phyloP scores from a whole-genome alignment of 2,329 filamentous ascomycete species.

The Colletotrichum orchidophilum region DNA sequence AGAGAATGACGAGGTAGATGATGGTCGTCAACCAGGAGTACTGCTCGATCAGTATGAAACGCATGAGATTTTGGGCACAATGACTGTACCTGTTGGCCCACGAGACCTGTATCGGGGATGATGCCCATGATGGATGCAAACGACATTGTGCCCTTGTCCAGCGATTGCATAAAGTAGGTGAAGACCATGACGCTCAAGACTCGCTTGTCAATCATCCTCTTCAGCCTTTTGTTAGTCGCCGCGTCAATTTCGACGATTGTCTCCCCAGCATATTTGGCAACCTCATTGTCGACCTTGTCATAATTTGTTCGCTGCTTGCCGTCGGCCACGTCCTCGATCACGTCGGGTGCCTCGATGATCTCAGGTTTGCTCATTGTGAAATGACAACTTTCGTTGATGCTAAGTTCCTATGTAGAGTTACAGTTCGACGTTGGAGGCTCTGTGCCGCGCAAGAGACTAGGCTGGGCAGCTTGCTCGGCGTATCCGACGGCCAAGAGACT shows the following conservation, averaged over 20 bases:
- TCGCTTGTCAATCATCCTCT: slow-evolving; percentile 59
- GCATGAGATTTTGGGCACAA: neutral
- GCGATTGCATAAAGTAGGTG: slow-evolving; percentile 55
- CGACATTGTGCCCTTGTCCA: slow-evolving; percentile 42
- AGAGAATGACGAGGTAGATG: slow-evolving; percentile 52
- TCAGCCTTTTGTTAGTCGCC: slow-evolving; percentile 57
- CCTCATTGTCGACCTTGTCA: slow-evolving; percentile 21
- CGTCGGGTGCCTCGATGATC: neutral
- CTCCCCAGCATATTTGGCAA: slow-evolving; percentile 23
- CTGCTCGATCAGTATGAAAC: slow-evolving; percentile 32
- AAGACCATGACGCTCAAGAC: slow-evolving; percentile 60
- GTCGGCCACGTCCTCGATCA: slow-evolving; percentile 3
- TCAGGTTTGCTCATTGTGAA: slow-evolving; percentile 3
- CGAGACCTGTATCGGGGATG: slow-evolving; percentile 41
- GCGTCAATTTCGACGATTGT: slow-evolving; percentile 54
- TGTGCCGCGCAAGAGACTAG: neutral
- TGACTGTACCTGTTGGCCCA: slow-evolving; percentile 39
- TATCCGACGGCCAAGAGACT: neutral
- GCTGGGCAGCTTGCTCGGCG: neutral
- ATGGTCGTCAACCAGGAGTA: slow-evolving; percentile 49
- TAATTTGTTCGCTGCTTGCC: slow-evolving; percentile 24
- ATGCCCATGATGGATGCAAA: slow-evolving; percentile 42
- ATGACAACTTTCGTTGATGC: neutral
- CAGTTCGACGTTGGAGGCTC: neutral
- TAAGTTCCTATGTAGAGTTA: neutral